Percentiles rank a stretch among this genome's conserved stretches.
Evolutionary conservation across 2,329 filamentous ascomycete genomes (phyloP).

Genomic region (Fusarium sp.): DNA sequence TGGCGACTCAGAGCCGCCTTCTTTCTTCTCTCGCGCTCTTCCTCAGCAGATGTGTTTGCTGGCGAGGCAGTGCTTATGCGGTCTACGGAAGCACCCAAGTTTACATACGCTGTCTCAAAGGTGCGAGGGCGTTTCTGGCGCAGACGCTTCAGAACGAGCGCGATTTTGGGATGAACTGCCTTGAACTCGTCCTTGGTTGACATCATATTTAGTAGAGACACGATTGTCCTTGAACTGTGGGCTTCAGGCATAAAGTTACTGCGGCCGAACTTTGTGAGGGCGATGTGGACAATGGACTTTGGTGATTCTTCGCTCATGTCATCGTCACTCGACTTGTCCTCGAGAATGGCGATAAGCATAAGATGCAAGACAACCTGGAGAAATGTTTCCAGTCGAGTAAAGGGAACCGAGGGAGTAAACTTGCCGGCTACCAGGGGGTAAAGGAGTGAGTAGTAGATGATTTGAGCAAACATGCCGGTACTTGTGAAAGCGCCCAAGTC

Average conservation of each 20-base stretch:
- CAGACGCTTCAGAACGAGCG: conserved; percentile 83
- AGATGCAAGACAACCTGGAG: conserved; percentile 91
- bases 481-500: conserved; percentile 81
- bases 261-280: conserved; percentile 71
- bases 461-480: conserved; percentile 86
- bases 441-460: conserved; percentile 87
- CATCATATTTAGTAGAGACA: conserved; percentile 69
- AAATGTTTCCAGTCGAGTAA: conserved; percentile 88
- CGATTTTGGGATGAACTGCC: conserved; percentile 84
- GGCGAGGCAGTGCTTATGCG: conserved; percentile 84
- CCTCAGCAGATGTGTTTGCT: conserved; percentile 72
- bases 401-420: conserved; percentile 77
- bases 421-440: conserved; percentile 78
- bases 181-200: conserved; percentile 78
- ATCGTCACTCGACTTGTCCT: conserved; percentile 74
- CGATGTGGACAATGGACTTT: conserved; percentile 77
- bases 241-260: conserved; percentile 68
- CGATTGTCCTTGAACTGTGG: conserved; percentile 68
- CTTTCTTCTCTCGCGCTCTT: conserved; percentile 86
- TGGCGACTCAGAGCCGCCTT: conserved; percentile 89
- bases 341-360: conserved; percentile 82
- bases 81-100: conserved; percentile 75
- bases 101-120: conserved; percentile 74
- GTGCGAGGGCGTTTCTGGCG: conserved; percentile 80
- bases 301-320: conserved; percentile 56